These are phyloP conservation scores for Thymus quinquecostatus DNA, from an alignment of 257 asterid genomes.

Conservation along the genomic window DNA sequence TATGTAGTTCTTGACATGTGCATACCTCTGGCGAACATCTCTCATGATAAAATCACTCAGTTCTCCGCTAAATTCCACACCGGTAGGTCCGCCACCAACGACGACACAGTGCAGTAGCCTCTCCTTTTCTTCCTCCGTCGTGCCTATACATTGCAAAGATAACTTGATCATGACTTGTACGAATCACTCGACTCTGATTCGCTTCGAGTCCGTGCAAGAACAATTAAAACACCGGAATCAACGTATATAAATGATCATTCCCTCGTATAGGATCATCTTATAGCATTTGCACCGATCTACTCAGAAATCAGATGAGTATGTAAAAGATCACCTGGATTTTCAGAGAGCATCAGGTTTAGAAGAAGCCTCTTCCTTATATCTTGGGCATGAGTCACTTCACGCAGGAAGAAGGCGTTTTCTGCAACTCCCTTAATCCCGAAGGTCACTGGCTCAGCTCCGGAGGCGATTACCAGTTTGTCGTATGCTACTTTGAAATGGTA, in stretches of 20 bases:
- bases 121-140: slow-evolving; percentile 89
- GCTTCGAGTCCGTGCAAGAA: neutral
- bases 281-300: neutral
- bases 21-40: slow-evolving; percentile 73
- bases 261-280: neutral
- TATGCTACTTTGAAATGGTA: slow-evolving; percentile 79
- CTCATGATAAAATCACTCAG: slow-evolving; percentile 89
- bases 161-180: neutral
- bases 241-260: no score
- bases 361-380: slow-evolving; percentile 91
- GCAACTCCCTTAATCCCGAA: slow-evolving; percentile 88
- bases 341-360: slow-evolving; percentile 82
- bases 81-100: slow-evolving; percentile 96
- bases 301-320: neutral
- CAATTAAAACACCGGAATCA: no score
- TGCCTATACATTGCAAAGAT: slow-evolving; percentile 42
- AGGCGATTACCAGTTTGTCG: slow-evolving; percentile 89
- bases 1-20: slow-evolving; percentile 88
- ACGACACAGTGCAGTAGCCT: slow-evolving; percentile 84
- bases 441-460: slow-evolving; percentile 89
- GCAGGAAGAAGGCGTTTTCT: slow-evolving; percentile 83
- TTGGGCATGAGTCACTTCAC: slow-evolving; percentile 90
- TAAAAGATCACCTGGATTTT: slow-evolving; percentile 73
- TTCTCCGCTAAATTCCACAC: slow-evolving; percentile 95
- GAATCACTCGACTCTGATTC: neutral